Base-by-base conservation (phyloP, 345 rosid species). In the Boechera stricta region DNA sequence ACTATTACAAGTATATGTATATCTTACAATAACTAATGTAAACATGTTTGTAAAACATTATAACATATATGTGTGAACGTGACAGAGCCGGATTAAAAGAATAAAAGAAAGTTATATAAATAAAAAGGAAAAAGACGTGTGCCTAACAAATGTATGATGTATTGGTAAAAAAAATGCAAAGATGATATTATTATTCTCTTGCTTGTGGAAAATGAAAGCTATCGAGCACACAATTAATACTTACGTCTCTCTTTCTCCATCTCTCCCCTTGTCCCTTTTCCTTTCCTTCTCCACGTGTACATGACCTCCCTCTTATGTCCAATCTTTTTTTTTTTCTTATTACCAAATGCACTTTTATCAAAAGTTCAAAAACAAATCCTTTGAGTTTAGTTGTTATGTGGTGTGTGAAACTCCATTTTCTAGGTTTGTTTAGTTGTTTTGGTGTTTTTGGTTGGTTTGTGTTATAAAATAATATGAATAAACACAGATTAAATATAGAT, bases 121-220 rank as follows among this genome's bases (percentile, higher is more conserved):
- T 4, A 57, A 54, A 63, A 70, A 44, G 85, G 88, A 85, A 72
- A 56, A 73, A 69, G 88, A 88, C 92, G 76, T 86, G 39, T 84
- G 89, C 90, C 90, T 79, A 85, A 85, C 84, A 67, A 53, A 36
- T 64, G 77, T 18, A 56, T 62, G 66, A 64, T 59, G 60, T 64
- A 33, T 72, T 71, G 60, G 64, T 68, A 28, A 47, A n/a, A 59
- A 73, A 66, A 21, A 57, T 44, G 72, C 58, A 74, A 65, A 69
- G 66, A 13, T 35, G 70, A 47, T 16, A 18, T 16, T 18, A 45
- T 51, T 57, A 71, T 79, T 74, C 66, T 74, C 63, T 72, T 81
- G 51, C 54, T 69, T 75, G 62, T 77, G 73, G 65, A 67, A 79
- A 77, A 71, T 51, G 51, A 56, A 57, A 72, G 51, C 59, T 36